Conservation (phyloP, 108 stramenopile species). For the Nitzschia palea region DNA sequence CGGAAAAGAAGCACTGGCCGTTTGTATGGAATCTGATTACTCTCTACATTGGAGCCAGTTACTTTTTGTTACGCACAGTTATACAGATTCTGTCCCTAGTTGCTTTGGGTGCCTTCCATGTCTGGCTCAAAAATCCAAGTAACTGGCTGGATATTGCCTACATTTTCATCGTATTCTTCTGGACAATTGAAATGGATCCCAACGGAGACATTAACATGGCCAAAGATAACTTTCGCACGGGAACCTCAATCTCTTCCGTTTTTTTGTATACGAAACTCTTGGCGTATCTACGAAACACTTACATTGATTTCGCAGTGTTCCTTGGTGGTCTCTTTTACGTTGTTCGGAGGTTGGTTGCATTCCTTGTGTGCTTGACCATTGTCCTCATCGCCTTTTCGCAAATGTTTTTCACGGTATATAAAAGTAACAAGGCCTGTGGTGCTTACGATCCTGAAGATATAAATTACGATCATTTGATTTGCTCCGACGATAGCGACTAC, state of each 20-base stretch:
- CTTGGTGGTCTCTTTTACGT: constrained; percentile 46
- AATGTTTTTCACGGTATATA: constrained; percentile 29
- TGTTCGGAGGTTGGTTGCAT: constrained; percentile 35
- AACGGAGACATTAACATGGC: not conserved
- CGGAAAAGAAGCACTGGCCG: too few species aligned
- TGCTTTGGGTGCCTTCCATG: constrained; percentile 41
- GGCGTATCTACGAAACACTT: constrained; percentile 26
- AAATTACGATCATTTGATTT: not conserved
- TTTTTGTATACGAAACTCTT: constrained; percentile 41
- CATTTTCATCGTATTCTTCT: not conserved
- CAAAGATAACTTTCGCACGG: constrained; percentile 12
- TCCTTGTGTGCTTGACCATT: constrained; percentile 31
- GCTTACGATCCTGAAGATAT: not conserved
- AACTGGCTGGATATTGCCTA: not conserved
- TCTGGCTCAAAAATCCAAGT: not conserved
- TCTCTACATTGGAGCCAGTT: constrained; percentile 48
- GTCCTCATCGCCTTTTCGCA: constrained; percentile 50
- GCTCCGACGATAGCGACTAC: not conserved
- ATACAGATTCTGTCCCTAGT: constrained; percentile 49
- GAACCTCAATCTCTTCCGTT: constrained; percentile 16
- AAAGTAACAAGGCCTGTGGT: not conserved
- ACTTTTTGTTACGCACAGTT: constrained; percentile 60
- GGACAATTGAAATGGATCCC: not conserved
- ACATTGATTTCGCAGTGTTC: constrained; percentile 53
- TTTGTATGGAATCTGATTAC: constrained; percentile 17